Evolutionary conservation across 345 rosid species (phyloP).

Genomic region (Ricinus communis): DNA sequence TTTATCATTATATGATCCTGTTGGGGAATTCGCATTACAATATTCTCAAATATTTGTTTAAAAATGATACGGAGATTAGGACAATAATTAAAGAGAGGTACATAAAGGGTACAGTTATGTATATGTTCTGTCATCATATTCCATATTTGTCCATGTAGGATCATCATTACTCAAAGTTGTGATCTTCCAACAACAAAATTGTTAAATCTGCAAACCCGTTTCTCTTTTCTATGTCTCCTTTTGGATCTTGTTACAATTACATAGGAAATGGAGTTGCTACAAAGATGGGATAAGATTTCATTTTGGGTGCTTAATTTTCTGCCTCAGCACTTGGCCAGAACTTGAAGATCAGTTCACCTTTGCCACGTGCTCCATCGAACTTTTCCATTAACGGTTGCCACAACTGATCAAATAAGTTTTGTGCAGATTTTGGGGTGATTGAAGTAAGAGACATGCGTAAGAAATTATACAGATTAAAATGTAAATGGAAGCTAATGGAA

Average conservation of each 20-base stretch:
- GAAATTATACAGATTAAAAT: too few relatives aligned
- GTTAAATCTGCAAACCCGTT: background rate
- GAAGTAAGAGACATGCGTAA: too few relatives aligned
- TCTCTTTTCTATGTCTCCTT: too few relatives aligned
- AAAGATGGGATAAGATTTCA: too few relatives aligned
- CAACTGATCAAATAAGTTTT: too few relatives aligned
- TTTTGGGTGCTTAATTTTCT: too few relatives aligned
- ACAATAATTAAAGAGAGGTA: constrained; percentile 17
- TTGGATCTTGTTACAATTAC: background rate
- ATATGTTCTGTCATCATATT: constrained; percentile 11
- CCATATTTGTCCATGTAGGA: constrained; percentile 6
- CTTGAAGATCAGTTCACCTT: too few relatives aligned
- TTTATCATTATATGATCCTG: constrained; percentile 15
- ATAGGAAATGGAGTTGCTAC: background rate
- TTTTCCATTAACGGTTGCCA: too few relatives aligned
- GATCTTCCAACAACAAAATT: background rate
- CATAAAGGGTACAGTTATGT: constrained; percentile 25
- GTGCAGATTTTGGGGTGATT: too few relatives aligned
- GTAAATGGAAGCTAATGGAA: too few relatives aligned
- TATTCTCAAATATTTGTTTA: constrained; percentile 21
- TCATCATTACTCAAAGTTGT: constrained; percentile 1
- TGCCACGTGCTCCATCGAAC: too few relatives aligned
- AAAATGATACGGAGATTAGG: background rate
- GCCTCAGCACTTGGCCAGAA: too few relatives aligned
- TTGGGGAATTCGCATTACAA: constrained; percentile 30